A percentile compares a stretch with the other conserved stretches of the same genome.
Conservation (phyloP, 495 filamentous ascomycete genomes). For the Podospora appendiculata region DNA sequence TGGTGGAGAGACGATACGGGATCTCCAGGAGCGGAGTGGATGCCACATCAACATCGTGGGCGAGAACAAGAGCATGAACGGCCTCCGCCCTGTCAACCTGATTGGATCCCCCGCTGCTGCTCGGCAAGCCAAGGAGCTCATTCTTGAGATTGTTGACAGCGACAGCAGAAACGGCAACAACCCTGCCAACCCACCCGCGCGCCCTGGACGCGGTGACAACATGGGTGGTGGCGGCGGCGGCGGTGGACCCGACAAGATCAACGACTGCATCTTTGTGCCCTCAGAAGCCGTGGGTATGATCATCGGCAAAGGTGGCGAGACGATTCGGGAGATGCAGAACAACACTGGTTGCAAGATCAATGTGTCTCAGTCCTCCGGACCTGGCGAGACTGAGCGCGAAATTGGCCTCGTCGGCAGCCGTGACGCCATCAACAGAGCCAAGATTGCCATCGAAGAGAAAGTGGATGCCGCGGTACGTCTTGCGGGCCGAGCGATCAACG, state of each 20-base stretch:
- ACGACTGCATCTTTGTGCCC: constrained; percentile 71
- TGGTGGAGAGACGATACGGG: constrained; percentile 80
- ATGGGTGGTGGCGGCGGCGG: constrained; percentile 31
- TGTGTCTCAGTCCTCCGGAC: constrained; percentile 63
- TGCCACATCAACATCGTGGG: constrained; percentile 87
- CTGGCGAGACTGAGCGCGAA: constrained; percentile 64
- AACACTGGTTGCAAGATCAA: constrained; percentile 84
- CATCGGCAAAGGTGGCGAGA: constrained; percentile 80
- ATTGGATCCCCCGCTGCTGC: constrained; percentile 64
- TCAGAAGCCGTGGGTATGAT: constrained; percentile 88
- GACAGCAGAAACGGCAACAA: constrained; percentile 53
- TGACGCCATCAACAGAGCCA: constrained; percentile 65
- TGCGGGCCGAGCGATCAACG: background rate
- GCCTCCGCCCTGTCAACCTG: constrained; percentile 74
- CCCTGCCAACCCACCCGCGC: constrained; percentile 1
- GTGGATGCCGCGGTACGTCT: constrained; percentile 70
- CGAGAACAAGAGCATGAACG: constrained; percentile 78
- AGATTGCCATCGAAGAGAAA: constrained; percentile 74
- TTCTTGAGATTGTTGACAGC: constrained; percentile 82
- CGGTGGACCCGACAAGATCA: constrained; percentile 54
- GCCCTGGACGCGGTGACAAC: constrained; percentile 24
- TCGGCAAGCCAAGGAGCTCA: constrained; percentile 63
- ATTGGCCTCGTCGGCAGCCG: constrained; percentile 69
- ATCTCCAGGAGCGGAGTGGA: constrained; percentile 76
- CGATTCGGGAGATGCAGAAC: constrained; percentile 79